phyloP scores from a whole-genome alignment of 2,329 filamentous ascomycete species.

The Colletotrichum graminicola region DNA sequence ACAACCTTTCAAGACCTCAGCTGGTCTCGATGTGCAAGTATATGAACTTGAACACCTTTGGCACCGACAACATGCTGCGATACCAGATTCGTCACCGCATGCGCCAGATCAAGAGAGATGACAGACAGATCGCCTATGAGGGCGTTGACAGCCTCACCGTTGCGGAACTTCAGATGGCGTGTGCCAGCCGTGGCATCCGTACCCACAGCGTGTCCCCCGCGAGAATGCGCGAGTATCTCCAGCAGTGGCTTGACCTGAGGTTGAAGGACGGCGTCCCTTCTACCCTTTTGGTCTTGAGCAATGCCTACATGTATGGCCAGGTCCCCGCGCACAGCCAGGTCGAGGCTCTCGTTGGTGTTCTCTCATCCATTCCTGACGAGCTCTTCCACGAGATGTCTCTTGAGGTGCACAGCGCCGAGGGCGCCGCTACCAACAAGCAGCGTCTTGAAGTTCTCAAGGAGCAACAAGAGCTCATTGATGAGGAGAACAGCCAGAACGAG shows the following conservation, averaged over 20 bases:
- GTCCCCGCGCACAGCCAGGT: conserved; percentile 92
- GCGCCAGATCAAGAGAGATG: conserved; percentile 99
- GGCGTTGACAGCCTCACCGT: conserved; percentile 95
- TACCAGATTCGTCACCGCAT: conserved; percentile 98
- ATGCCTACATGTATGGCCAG: conserved; percentile 96
- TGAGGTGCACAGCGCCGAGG: conserved; percentile 96
- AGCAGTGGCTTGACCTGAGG: conserved; percentile 93
- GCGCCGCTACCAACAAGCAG: conserved; percentile 98
- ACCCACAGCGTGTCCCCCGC: conserved; percentile 93
- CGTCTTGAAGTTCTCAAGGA: conserved; percentile 97
- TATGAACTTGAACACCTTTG: conserved; percentile 97
- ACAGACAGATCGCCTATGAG: conserved; percentile 93
- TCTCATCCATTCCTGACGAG: conserved; percentile 96
- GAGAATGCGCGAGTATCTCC: conserved; percentile 87
- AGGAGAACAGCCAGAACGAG: conserved; percentile 93
- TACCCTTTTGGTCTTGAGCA: conserved; percentile 93
- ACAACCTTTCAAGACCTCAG: conserved; percentile 96
- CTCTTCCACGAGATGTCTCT: conserved; percentile 99
- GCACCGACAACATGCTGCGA: conserved; percentile 96
- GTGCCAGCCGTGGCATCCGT: conserved; percentile 90
- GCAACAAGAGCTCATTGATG: conserved; percentile 97
- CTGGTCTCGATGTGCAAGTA: conserved; percentile 98
- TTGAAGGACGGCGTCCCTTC: conserved; percentile 96
- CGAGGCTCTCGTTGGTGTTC: conserved; percentile 89
- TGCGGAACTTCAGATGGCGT: conserved; percentile 90